A percentile compares a stretch with the other conserved stretches of the same genome.
These are phyloP conservation scores for Huntiella bhutanensis DNA, from an alignment of 2,329 filamentous ascomycete genomes.

Conservation along the genomic window DNA sequence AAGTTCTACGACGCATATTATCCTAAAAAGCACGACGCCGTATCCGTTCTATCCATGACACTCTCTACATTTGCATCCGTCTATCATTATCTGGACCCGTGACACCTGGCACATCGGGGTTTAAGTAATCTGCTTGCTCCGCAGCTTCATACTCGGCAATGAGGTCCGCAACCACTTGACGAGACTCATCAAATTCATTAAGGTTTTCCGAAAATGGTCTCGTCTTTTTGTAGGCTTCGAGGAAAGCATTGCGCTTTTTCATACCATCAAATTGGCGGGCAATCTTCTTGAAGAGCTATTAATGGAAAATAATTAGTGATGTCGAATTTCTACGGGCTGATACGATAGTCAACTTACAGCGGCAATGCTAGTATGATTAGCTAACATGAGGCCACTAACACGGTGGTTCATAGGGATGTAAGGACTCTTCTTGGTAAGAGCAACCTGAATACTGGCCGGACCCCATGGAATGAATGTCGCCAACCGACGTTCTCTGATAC, in stretches of 20 bases:
- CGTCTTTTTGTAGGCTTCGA: constrained; percentile 92
- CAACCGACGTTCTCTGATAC: constrained; percentile 81
- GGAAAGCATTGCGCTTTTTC: constrained; percentile 88
- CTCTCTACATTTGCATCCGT: constrained; percentile 5
- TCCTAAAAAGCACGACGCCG: background rate
- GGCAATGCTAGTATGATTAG: constrained; percentile 93
- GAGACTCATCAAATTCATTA: constrained; percentile 85
- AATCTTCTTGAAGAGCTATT: constrained; percentile 74
- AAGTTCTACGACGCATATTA: background rate
- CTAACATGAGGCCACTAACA: constrained; percentile 91
- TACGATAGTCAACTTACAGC: constrained; percentile 28
- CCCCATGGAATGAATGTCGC: constrained; percentile 98
- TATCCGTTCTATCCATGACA: background rate
- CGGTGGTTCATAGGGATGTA: constrained; percentile 89
- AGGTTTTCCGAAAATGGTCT: constrained; percentile 82
- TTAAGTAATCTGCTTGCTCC: constrained; percentile 77
- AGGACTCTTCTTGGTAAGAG: constrained; percentile 86
- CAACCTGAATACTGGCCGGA: constrained; percentile 92
- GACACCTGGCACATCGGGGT: constrained; percentile 40
- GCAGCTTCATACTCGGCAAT: constrained; percentile 93
- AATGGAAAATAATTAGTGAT: background rate
- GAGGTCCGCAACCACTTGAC: constrained; percentile 76
- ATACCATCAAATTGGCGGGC: constrained; percentile 82
- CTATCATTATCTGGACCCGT: constrained; percentile 8
- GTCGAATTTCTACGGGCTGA: no score